These are phyloP conservation scores for Suillus cothurnatus DNA, from an alignment of 768 basidiomycete species.

Conservation along the genomic window DNA sequence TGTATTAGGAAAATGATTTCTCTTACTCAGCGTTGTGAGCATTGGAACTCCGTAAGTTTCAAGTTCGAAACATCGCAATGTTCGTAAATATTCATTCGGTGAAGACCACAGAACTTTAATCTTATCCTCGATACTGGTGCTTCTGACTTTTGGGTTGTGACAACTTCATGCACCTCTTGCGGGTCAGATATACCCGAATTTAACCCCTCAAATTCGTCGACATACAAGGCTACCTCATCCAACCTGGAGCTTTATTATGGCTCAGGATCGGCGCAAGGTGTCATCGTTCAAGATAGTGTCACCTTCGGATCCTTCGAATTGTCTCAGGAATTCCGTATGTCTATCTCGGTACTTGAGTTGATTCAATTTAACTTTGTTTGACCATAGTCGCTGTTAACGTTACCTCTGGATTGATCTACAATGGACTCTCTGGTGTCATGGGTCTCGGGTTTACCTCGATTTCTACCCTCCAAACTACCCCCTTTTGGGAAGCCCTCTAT, in stretches of 20 bases:
- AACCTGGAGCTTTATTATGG: conserved; percentile 60
- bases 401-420: conserved; percentile 47
- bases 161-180: conserved; percentile 49
- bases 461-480: conserved; percentile 53
- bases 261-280: conserved; percentile 64
- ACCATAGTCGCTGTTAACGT: conserved; percentile 61
- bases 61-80: background rate
- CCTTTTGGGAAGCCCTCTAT: conserved; percentile 67
- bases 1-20: conserved; percentile 49
- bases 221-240: conserved; percentile 31
- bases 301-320: conserved; percentile 65
- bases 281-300: conserved; percentile 60
- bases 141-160: conserved; percentile 87
- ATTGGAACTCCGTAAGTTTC: conserved; percentile 66
- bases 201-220: conserved; percentile 42
- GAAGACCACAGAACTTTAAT: conserved; percentile 66
- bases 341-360: conserved; percentile 6
- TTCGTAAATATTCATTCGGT: background rate
- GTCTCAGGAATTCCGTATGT: conserved; percentile 57
- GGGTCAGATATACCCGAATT: conserved; percentile 43
- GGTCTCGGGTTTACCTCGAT: conserved; percentile 71
- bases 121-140: conserved; percentile 92
- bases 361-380: background rate
- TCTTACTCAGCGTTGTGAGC: conserved; percentile 55
- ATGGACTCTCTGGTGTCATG: conserved; percentile 67